Evolutionary conservation across 305 asterid species (phyloP).

Genomic region (Withania somnifera): DNA sequence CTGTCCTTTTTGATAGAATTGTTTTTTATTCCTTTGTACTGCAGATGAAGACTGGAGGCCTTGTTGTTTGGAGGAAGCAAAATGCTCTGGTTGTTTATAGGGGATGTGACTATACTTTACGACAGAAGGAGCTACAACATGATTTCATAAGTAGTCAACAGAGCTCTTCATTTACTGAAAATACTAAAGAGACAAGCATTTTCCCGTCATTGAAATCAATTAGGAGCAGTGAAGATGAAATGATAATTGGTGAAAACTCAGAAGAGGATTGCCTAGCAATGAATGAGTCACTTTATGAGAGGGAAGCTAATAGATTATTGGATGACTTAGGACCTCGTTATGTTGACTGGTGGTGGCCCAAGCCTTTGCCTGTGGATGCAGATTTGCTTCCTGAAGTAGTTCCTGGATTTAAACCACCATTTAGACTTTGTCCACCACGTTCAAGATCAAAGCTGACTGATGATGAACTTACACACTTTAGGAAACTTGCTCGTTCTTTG

Average conservation of each 20-base stretch:
- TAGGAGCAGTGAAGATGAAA: slow-evolving; percentile 20
- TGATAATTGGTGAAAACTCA: slow-evolving; percentile 20
- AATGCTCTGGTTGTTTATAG: slow-evolving; percentile 74
- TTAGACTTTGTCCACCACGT: slow-evolving; percentile 61
- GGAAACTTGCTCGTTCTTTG: slow-evolving; percentile 70
- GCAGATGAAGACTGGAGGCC: slow-evolving; percentile 83
- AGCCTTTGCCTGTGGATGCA: slow-evolving; percentile 92
- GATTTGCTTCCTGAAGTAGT: slow-evolving; percentile 79
- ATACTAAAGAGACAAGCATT: slow-evolving; percentile 2
- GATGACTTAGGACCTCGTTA: slow-evolving; percentile 91
- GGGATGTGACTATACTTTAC: slow-evolving; percentile 36
- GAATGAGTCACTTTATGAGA: slow-evolving; percentile 52
- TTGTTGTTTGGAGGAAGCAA: slow-evolving; percentile 65
- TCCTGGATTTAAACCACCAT: slow-evolving; percentile 65
- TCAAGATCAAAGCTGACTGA: slow-evolving; percentile 61
- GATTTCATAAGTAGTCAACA: slow-evolving; percentile 12
- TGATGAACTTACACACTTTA: slow-evolving; percentile 73
- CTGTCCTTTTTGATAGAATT: background rate
- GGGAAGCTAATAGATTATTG: slow-evolving; percentile 81
- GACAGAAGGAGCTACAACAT: slow-evolving; percentile 7
- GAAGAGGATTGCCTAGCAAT: slow-evolving; percentile 23
- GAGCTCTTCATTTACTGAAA: slow-evolving; percentile 13
- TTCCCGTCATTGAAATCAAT: slow-evolving; percentile 19
- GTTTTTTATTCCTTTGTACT: slow-evolving; percentile 9
- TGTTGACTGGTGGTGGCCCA: slow-evolving; percentile 91